Evolutionary conservation across 2,329 filamentous ascomycete species (phyloP), one percentile per base, ranked within the genome.

Genomic region (Paecilomyces sp.): DNA sequence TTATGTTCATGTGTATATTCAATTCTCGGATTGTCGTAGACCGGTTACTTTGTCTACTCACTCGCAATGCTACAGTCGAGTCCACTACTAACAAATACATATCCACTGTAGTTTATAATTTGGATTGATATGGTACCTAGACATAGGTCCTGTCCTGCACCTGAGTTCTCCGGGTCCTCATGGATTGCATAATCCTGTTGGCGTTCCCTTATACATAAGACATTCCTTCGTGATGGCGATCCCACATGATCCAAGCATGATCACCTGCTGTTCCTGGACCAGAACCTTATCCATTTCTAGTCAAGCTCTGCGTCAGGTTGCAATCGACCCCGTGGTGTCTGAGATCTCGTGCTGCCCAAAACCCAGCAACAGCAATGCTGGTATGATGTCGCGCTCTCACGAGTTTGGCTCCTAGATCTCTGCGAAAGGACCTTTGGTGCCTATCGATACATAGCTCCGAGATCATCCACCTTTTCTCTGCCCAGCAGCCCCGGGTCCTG

Each of bases 401-500:
- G 6, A 22, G 7, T 33, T 33, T 8, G 31, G 31, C 31, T 9
- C 31, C 31, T 8, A 33, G 31, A 33, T 12, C 31, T 31, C 30
- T 33, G 31, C 7, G 11, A 33, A 33, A 12, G 8, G 11, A 12
- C 31, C 8, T 33, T 33, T 12, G 31, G 31, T 33, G 31, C 31
- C 31, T 33, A 12, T 33, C 31, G 31, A 33, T 11, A 9, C 15
- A 28, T 57, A 18, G 30, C 24, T 41, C 28, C n/a, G 33, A 47
- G 6, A 22, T 31, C 67, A 73, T 59, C 70, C 70, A 8, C 70
- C 70, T 57, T 73, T 73, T 52, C 70, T 65, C 55, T 68, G 70
- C 55, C 65, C 66, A 52, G 67, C 63, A 58, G 63, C 64, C 54
- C 65, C 63, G n/a, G 70, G 67, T 12, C 65, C 66, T 22, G 66